Percentiles rank a stretch among this genome's conserved stretches.
Evolutionary conservation across 164 flowering plant species (phyloP).

Genomic region (Taxillus chinensis): DNA sequence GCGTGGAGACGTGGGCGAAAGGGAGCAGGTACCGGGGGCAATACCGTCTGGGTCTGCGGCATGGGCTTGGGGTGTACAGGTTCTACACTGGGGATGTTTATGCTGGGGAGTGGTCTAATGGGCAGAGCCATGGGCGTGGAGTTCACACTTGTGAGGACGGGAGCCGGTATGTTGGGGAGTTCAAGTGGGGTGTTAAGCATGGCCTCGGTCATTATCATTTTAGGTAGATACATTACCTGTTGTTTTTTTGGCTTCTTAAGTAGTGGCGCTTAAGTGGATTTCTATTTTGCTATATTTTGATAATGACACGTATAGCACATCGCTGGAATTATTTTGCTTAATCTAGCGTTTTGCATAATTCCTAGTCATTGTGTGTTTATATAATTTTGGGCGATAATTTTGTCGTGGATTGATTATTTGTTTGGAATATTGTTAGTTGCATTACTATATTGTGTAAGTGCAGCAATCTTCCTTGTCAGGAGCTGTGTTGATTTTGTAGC

Average conservation of each 20-base stretch:
- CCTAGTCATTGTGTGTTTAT: no score
- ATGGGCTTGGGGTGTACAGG: constrained; percentile 71
- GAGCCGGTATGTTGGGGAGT: constrained; percentile 71
- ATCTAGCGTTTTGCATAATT: no score
- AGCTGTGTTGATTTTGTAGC: no score
- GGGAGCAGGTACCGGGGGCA: constrained; percentile 82
- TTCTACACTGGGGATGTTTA: constrained; percentile 79
- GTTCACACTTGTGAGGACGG: constrained; percentile 72
- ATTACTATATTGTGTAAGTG: no score
- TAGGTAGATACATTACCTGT: constrained; percentile 32
- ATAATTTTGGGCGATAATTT: no score
- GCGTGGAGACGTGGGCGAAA: constrained; percentile 80
- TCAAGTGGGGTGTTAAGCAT: constrained; percentile 84
- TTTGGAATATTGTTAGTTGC: no score
- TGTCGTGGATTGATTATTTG: no score
- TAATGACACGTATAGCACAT: no score
- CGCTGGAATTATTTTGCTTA: no score
- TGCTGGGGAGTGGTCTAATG: constrained; percentile 77
- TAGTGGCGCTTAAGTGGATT: neutral
- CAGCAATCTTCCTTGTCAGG: no score
- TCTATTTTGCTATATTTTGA: constrained; percentile 1
- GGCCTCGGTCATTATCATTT: constrained; percentile 79
- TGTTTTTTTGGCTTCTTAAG: neutral
- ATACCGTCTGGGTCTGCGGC: constrained; percentile 67
- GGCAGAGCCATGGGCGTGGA: constrained; percentile 82